These are phyloP conservation scores for Ascochyta viciae-villosae DNA, from an alignment of 2,329 filamentous ascomycete genomes.

Conservation along the genomic window DNA sequence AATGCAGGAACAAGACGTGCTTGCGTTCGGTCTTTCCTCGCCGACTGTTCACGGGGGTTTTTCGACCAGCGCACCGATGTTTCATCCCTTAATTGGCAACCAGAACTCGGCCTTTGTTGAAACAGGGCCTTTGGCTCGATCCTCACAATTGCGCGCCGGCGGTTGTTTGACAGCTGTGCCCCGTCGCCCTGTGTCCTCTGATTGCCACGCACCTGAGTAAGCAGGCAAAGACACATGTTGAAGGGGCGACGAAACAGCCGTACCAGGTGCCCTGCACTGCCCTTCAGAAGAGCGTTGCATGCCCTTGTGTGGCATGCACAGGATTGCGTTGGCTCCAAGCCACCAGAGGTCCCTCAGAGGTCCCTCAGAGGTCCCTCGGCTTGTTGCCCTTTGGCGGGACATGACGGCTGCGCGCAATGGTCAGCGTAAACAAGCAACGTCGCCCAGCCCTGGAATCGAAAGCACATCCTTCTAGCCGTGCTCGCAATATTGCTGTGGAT, in stretches of 20 bases:
- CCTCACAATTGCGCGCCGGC: slow-evolving; percentile 16
- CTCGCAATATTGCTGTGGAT: not conserved
- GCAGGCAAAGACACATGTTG: slow-evolving; percentile 1
- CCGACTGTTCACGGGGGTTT: slow-evolving; percentile 4
- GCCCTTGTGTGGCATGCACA: slow-evolving; percentile 3
- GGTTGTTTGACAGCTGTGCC: slow-evolving; percentile 17
- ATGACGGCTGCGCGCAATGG: not conserved
- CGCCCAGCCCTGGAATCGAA: not conserved
- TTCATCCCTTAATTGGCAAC: slow-evolving; percentile 17
- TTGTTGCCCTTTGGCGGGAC: slow-evolving; percentile 4
- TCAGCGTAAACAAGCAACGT: not conserved
- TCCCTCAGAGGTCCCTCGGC: slow-evolving; percentile 1
- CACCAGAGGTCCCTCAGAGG: not conserved
- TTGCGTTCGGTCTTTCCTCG: slow-evolving; percentile 16
- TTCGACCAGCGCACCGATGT: slow-evolving; percentile 13
- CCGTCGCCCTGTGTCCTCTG: slow-evolving; percentile 12
- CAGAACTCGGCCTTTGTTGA: slow-evolving; percentile 15
- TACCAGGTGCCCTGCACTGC: slow-evolving; percentile 4
- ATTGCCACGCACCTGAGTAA: slow-evolving; percentile 9
- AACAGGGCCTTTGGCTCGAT: slow-evolving; percentile 12
- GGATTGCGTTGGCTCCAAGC: not conserved
- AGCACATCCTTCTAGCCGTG: not conserved
- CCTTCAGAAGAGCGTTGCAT: not conserved
- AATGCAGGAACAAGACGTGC: slow-evolving; percentile 39
- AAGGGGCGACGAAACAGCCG: slow-evolving; percentile 7